phyloP scores from a whole-genome alignment of 176 grass and related monocot species.

The Alopecurus myosuroides region DNA sequence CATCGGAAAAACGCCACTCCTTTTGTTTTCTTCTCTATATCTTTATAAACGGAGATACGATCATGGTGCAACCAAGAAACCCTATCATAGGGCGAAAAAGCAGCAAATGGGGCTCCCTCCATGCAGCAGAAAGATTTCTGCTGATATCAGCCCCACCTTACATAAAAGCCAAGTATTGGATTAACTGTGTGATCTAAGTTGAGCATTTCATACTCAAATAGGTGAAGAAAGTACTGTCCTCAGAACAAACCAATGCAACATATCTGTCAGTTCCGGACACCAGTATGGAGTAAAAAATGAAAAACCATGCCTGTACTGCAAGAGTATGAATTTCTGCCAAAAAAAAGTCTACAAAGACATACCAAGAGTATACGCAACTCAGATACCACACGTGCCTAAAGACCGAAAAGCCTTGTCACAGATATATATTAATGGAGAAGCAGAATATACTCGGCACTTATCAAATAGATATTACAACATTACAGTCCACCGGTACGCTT shows the following conservation, averaged over 20 bases:
- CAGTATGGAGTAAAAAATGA: neutral
- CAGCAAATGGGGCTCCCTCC: neutral
- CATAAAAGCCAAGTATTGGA: neutral
- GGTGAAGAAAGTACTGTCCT: neutral
- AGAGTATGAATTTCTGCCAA: neutral
- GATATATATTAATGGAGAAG: conserved; percentile 6
- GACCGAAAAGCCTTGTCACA: neutral
- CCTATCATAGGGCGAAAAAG: neutral
- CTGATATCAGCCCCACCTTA: neutral
- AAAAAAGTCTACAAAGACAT: neutral
- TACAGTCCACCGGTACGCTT: neutral
- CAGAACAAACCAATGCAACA: neutral
- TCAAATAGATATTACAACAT: conserved; percentile 46
- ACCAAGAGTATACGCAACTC: neutral
- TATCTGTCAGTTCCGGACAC: neutral
- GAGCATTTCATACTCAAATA: neutral
- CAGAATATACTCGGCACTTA: conserved; percentile 23
- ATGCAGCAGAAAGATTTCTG: neutral
- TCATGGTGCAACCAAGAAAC: too few relatives aligned
- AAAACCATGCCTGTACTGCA: neutral
- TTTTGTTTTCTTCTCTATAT: neutral
- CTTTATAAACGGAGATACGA: neutral
- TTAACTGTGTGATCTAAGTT: neutral
- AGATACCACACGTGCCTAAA: neutral
- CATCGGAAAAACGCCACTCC: neutral